These are phyloP conservation scores for Eruca vesicaria DNA, from an alignment of 441 rosid genomes.

Conservation along the genomic window DNA sequence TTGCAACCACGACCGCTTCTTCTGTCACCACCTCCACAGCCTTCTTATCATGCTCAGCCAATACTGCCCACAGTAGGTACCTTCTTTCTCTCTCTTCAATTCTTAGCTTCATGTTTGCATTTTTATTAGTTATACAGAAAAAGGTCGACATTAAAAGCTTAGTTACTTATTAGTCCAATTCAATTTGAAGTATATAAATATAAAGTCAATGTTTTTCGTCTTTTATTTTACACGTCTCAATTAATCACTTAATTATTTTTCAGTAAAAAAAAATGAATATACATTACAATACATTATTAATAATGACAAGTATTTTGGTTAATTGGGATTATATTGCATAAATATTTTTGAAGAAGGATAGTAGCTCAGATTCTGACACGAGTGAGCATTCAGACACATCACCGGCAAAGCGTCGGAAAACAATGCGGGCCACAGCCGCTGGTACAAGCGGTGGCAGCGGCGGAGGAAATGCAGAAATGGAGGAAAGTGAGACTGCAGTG, in stretches of 20 bases:
- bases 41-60: slow-evolving; percentile 44
- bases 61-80: slow-evolving; percentile 65
- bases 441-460: slow-evolving; percentile 35
- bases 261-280: neutral
- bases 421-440: slow-evolving; percentile 24
- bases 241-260: neutral
- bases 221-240: neutral
- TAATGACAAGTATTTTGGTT: slow-evolving; percentile 18
- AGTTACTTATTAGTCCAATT: neutral
- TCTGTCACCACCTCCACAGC: slow-evolving; percentile 26
- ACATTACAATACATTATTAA: neutral
- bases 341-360: slow-evolving; percentile 44
- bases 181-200: neutral
- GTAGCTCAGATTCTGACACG: slow-evolving; percentile 71
- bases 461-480: slow-evolving; percentile 26
- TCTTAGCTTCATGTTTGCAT: slow-evolving; percentile 17
- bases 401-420: slow-evolving; percentile 63
- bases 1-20: slow-evolving; percentile 23
- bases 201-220: neutral
- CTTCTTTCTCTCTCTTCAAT: slow-evolving; percentile 38
- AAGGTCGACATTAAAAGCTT: neutral
- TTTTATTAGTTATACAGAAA: neutral
- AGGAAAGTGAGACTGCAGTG: slow-evolving; percentile 42
- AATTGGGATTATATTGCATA: slow-evolving; percentile 20
- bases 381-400: slow-evolving; percentile 78